Base-by-base conservation (phyloP, 768 basidiomycete genomes). In the Phaffia tasmanica region DNA sequence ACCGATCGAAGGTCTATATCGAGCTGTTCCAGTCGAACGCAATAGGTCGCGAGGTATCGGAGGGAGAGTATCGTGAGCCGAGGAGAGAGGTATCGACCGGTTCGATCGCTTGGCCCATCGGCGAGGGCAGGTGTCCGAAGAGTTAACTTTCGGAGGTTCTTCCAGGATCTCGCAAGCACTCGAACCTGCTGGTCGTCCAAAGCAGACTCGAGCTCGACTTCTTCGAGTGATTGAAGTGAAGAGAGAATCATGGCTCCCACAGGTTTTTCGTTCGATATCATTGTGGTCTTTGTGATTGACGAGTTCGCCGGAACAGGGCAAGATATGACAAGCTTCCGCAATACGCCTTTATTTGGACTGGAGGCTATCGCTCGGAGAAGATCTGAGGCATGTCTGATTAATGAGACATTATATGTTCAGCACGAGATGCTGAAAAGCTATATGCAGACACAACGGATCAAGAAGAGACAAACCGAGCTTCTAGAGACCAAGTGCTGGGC, bases 351-450 rank as follows among this genome's bases (percentile, higher is more conserved):
- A 50, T 66, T 66, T 25, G 65, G 58, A 29, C 51, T 55, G 6
- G 49, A 30, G 16, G 58, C 58, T 58, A 66, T 66, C 9, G 65
- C 58, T 25, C 49, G 58, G 14, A 66, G 53, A n/a, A 66, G 65
- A 21, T 66, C 65, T 8, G 57, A 51, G 2, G 65, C 65, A 25
- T 66, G 59, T 35, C 65, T 60, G 30, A 35, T 8, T 19, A 21
- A 46, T 16, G 27, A n/a, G 32, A 23, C n/a, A 35, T 14, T 5
- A 4, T 11, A 42, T 42, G 35, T 42, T 42, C 35, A 27, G 25
- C 21, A 57, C 4, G 11, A 11, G 35, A 21, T 19, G 29, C 48
- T 23, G 49, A 1, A 0, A 19, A 14, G 14, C 2, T 29, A 55
- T 9, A 16, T 32, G 42, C 9, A 8, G 29, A 29, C 54, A 27